Evolutionary conservation across 2,329 filamentous ascomycete species (phyloP).

Genomic region (Xenosphaeropsis pyriputrescens): DNA sequence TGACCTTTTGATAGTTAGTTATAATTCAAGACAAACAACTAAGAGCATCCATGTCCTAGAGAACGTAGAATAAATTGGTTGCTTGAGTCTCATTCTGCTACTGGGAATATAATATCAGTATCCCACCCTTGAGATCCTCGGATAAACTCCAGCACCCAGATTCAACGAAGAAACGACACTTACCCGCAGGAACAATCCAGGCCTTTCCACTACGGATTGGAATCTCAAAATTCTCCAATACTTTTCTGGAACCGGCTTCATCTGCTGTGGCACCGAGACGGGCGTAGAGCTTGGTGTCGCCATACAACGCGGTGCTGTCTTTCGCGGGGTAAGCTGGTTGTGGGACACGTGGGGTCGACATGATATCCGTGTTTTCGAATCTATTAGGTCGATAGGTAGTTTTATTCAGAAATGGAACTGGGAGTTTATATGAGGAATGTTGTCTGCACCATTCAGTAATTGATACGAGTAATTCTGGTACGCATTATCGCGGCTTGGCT

Average conservation of each 20-base stretch:
- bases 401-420: no score
- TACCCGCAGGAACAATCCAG: conserved; percentile 45
- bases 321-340: conserved; percentile 8
- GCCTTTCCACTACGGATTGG: conserved; percentile 62
- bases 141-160: no score
- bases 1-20: conserved; percentile 27
- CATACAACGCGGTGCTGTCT: conserved; percentile 10
- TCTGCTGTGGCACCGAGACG: conserved; percentile 7
- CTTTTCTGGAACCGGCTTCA: conserved; percentile 4
- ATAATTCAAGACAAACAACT: conserved; percentile 9
- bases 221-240: conserved; percentile 40
- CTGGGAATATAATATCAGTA: no score
- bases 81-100: not conserved
- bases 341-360: conserved; percentile 1
- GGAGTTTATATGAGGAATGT: no score
- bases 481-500: no score
- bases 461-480: no score
- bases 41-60: not conserved
- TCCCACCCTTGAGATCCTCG: no score
- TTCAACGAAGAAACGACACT: not conserved
- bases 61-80: not conserved
- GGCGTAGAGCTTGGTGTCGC: conserved; percentile 11
- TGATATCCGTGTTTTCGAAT: not conserved
- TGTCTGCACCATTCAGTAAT: no score
- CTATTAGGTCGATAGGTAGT: no score